Evolutionary conservation across 2,329 filamentous ascomycete genomes (phyloP), one percentile per base, ranked within the genome.

Genomic region (Teratosphaeriaceae sp.): DNA sequence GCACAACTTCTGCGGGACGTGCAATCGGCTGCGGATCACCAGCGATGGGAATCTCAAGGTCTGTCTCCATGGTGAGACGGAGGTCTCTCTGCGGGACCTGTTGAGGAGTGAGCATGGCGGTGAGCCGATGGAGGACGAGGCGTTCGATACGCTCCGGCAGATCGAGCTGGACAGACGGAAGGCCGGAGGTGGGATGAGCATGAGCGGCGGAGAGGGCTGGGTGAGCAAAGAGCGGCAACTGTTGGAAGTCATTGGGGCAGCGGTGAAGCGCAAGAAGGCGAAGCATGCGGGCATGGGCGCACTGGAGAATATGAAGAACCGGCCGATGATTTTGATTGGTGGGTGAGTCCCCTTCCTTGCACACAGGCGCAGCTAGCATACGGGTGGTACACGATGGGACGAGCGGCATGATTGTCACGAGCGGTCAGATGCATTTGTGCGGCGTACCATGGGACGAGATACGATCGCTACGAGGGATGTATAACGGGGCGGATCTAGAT

Each of bases 321-420:
- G 92, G 61, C 92, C 92, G 41, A 98, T 98, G 92, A 98, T 98
- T 55, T 77, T 98, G 70, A 98, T 98, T 80, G 92, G 92, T 96
- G 92, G 92, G 89, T 98, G 81, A 85, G 66, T 64, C 67, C 59
- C 47, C n/a, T n/a, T n/a, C n/a, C 54, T 58, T 54, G n/a, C n/a
- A n/a, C n/a, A n/a, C n/a, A n/a, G n/a, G n/a, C n/a, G n/a, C n/a
- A n/a, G n/a, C n/a, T n/a, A n/a, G n/a, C n/a, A n/a, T n/a, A n/a
- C n/a, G n/a, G n/a, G n/a, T n/a, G n/a, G n/a, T n/a, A n/a, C n/a
- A n/a, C n/a, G n/a, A n/a, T n/a, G n/a, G n/a, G n/a, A n/a, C n/a
- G n/a, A n/a, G n/a, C n/a, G n/a, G n/a, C n/a, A n/a, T n/a, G n/a
- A n/a, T n/a, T n/a, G n/a, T n/a, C n/a, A n/a, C n/a, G n/a, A n/a